Percentiles rank a stretch among this genome's conserved stretches.
Conservation (phyloP, 2,329 filamentous ascomycete species). For the Pleurostoma richardsiae region DNA sequence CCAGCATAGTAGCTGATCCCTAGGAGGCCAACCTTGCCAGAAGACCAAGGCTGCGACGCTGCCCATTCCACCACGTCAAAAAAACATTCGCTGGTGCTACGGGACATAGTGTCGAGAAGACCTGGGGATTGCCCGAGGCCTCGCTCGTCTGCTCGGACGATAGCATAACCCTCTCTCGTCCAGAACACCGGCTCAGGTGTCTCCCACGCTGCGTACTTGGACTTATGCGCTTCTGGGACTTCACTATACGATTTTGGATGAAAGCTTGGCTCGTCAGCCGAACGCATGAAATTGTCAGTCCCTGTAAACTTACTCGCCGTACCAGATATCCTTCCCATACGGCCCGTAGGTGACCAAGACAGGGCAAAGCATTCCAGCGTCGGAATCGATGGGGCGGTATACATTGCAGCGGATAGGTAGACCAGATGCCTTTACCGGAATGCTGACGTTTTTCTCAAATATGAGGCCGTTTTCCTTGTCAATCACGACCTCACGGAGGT, state of each 20-base stretch:
- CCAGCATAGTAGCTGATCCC: constrained; percentile 44
- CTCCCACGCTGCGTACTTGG: constrained; percentile 52
- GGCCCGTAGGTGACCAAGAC: constrained; percentile 68
- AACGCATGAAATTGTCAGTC: too few relatives aligned
- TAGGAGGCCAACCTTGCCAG: constrained; percentile 40
- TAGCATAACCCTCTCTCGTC: constrained; percentile 47
- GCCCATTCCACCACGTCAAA: constrained; percentile 46
- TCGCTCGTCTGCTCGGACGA: constrained; percentile 48
- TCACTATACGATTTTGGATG: constrained; percentile 35
- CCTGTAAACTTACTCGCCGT: constrained; percentile 20
- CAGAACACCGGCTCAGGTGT: constrained; percentile 53
- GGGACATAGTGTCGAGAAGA: constrained; percentile 42
- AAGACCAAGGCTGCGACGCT: constrained; percentile 39
- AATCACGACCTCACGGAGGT: constrained; percentile 10
- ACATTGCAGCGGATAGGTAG: constrained; percentile 21
- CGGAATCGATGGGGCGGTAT: constrained; percentile 15
- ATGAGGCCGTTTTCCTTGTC: constrained; percentile 11
- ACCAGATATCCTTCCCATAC: constrained; percentile 69
- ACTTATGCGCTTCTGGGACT: constrained; percentile 48
- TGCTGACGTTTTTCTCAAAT: constrained; percentile 19
- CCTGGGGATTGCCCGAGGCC: constrained; percentile 43
- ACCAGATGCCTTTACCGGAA: constrained; percentile 15
- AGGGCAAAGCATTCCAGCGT: constrained; percentile 32
- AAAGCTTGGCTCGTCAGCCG: constrained; percentile 21
- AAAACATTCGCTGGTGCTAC: constrained; percentile 40